Base-by-base conservation (phyloP, 306 rosid genomes). In the Pyrus pyrifolia region DNA sequence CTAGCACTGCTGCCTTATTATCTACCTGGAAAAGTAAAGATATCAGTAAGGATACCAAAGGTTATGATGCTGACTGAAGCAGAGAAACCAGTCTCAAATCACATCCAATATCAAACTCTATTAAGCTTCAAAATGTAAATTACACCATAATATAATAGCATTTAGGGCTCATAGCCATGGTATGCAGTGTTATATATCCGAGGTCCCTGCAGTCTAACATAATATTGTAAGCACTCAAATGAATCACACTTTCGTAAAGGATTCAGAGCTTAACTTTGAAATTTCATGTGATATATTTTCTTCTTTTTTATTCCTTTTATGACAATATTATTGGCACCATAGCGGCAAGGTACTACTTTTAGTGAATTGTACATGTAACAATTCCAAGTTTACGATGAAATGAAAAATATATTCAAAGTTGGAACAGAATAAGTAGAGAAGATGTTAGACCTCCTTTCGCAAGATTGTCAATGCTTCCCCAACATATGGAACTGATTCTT, bases 401-500 rank as follows among this genome's bases (percentile, higher is more conserved):
- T 29, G 12, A 4, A 25, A 5, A 69, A 76, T 63, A 70, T 53
- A 68, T 35, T 64, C 60, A 64, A 25, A 68, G 29, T 73, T 61
- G 70, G 45, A 72, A 68, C 23, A n/a, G 69, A 60, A 45, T 35
- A 81, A 33, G 79, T 76, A 40, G 52, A 67, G 73, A 73, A 58
- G 72, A 9, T 69, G 51, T 27, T 73, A 52, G 33, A 93, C 98
- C 98, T 94, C 97, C 87, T 94, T 88, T 79, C 91, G 83, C 88
- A 94, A 83, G 72, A 90, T 86, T 44, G 88, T 81, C 71, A 94
- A 83, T 63, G 98, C 97, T 86, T 95, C 96, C 64, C 99, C 99
- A 75, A 95, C 97, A 68, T 95, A 95, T 42, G 99, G 96, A 82
- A 95, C 99, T 35, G 95, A 90, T 15, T 87, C 99, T 82, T 87